phyloP scores from a whole-genome alignment of 345 rosid genomes.

The Melaleuca quinquenervia region DNA sequence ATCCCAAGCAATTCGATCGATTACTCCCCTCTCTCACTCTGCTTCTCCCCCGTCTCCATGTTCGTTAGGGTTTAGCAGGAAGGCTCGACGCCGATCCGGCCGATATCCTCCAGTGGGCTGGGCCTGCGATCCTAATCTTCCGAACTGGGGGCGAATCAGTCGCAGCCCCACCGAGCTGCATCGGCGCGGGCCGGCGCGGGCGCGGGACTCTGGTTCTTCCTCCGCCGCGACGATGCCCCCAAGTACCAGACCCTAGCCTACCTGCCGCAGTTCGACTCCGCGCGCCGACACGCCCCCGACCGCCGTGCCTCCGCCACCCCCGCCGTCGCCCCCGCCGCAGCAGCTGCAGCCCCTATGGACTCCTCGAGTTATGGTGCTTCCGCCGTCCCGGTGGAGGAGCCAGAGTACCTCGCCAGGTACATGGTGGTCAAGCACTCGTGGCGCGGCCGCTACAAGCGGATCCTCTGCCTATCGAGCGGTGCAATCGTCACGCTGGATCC shows the following conservation, averaged over 20 bases:
- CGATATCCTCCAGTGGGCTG: not conserved
- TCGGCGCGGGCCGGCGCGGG: conserved; percentile 25
- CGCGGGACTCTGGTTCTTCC: conserved; percentile 61
- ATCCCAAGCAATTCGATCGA: not conserved
- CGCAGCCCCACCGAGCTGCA: conserved; percentile 65
- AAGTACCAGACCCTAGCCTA: conserved; percentile 48
- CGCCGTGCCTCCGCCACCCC: conserved; percentile 1
- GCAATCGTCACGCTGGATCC: conserved; percentile 86
- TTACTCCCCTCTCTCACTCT: no score
- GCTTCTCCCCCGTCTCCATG: not conserved
- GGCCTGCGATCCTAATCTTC: conserved; percentile 7
- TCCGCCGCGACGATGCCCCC: conserved; percentile 57
- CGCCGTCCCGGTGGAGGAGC: conserved; percentile 52
- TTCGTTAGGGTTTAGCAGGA: not conserved
- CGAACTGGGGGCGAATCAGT: conserved; percentile 98
- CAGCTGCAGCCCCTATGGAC: conserved; percentile 35
- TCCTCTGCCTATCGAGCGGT: conserved; percentile 59
- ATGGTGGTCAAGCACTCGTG: conserved; percentile 85
- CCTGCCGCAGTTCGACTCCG: conserved; percentile 38
- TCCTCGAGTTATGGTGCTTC: conserved; percentile 9
- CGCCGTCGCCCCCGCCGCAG: not conserved
- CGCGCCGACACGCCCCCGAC: conserved; percentile 15
- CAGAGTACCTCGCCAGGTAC: conserved; percentile 88
- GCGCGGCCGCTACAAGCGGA: conserved; percentile 95
- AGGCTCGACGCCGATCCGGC: not conserved